Percentiles rank a stretch among this genome's conserved stretches.
Evolutionary conservation across 2,329 filamentous ascomycete species (phyloP).

Genomic region (Ampelomyces quisqualis): DNA sequence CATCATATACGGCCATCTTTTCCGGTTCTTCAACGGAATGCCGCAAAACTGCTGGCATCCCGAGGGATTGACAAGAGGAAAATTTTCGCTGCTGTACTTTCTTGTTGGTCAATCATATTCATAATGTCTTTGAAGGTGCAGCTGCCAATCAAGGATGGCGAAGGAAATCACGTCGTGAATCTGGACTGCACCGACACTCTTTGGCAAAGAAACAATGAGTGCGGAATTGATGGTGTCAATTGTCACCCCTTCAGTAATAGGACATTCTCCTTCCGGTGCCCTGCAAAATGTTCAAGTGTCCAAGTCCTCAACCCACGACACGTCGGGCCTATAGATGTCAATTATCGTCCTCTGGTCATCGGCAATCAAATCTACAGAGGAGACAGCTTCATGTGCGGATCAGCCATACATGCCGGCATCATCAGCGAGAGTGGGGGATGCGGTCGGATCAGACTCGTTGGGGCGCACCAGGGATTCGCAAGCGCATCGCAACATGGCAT

Average conservation of each 20-base stretch:
- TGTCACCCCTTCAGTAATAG: slow-evolving; percentile 73
- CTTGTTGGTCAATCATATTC: slow-evolving; percentile 68
- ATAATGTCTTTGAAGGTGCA: slow-evolving; percentile 64
- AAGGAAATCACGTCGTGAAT: slow-evolving; percentile 64
- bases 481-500: slow-evolving; percentile 69
- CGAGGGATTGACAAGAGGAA: slow-evolving; percentile 49
- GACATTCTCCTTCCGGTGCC: slow-evolving; percentile 71
- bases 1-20: slow-evolving; percentile 56
- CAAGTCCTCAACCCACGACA: slow-evolving; percentile 69
- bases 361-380: slow-evolving; percentile 75
- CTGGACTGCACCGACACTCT: slow-evolving; percentile 70
- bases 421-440: slow-evolving; percentile 75
- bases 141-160: slow-evolving; percentile 57
- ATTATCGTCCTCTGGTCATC: slow-evolving; percentile 57
- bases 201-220: slow-evolving; percentile 69
- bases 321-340: slow-evolving; percentile 66
- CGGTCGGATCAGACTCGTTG: slow-evolving; percentile 73
- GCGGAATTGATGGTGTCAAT: slow-evolving; percentile 70
- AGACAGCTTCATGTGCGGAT: slow-evolving; percentile 82
- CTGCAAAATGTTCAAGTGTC: slow-evolving; percentile 66
- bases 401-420: slow-evolving; percentile 81
- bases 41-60: slow-evolving; percentile 59
- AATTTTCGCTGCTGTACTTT: slow-evolving; percentile 59
- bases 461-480: slow-evolving; percentile 63
- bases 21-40: slow-evolving; percentile 65